Conservation (phyloP, 352 stramenopile species). For the Phytophthora chlamydospora region DNA sequence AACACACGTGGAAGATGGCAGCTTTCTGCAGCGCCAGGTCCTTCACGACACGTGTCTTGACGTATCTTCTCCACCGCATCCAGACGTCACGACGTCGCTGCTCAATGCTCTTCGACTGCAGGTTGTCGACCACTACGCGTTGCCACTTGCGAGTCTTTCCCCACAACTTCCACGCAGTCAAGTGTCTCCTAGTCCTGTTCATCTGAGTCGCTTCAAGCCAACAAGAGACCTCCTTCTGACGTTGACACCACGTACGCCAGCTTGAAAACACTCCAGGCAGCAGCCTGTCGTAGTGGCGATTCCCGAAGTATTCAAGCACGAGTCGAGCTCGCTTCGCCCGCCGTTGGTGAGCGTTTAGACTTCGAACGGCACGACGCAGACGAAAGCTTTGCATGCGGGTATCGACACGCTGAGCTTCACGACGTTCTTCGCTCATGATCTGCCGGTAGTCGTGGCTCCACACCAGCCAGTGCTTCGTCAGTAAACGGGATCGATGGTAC, state of each 20-base stretch:
- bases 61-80: conserved; percentile 29
- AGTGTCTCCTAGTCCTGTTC: conserved; percentile 10
- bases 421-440: conserved; percentile 1
- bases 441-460: conserved; percentile 60
- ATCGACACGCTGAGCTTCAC: not conserved
- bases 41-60: conserved; percentile 12
- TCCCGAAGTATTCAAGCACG: conserved; percentile 47
- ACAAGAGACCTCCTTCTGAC: conserved; percentile 5
- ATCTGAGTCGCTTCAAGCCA: conserved; percentile 9
- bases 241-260: conserved; percentile 23
- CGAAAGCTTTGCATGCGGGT: conserved; percentile 17
- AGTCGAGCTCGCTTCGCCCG: conserved; percentile 37
- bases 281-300: conserved; percentile 33
- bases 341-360: conserved; percentile 10
- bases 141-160: conserved; percentile 23
- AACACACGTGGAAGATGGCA: conserved; percentile 24
- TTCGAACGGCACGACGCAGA: conserved; percentile 22
- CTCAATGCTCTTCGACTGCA: conserved; percentile 10
- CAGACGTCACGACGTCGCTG: conserved; percentile 18
- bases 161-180: conserved; percentile 21
- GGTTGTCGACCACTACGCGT: conserved; percentile 12
- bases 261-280: conserved; percentile 30
- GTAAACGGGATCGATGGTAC: conserved; percentile 55
- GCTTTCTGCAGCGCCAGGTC: conserved; percentile 8
- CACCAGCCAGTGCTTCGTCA: conserved; percentile 69